A percentile compares a stretch with the other conserved stretches of the same genome.
These are phyloP conservation scores for Dryas octopetala DNA, from an alignment of 306 rosid species.

Conservation along the genomic window DNA sequence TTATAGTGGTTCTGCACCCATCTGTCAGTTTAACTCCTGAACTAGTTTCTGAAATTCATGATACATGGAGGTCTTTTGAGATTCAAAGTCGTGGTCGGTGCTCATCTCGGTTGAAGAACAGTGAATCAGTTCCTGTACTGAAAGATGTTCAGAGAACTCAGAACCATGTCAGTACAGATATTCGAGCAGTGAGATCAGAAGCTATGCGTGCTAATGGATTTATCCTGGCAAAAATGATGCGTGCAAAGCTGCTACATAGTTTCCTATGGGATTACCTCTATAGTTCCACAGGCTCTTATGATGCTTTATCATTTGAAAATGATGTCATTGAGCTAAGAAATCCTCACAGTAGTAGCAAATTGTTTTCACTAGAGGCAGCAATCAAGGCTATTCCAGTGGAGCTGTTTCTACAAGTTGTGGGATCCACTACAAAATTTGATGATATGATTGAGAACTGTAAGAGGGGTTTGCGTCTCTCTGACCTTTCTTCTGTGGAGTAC, in stretches of 20 bases:
- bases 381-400: conserved; percentile 78
- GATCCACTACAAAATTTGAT: conserved; percentile 60
- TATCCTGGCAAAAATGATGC: conserved; percentile 87
- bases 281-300: conserved; percentile 37
- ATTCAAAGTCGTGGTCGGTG: conserved; percentile 52
- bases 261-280: conserved; percentile 78
- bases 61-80: conserved; percentile 70
- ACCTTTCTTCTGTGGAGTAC: conserved; percentile 68
- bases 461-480: conserved; percentile 69
- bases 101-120: conserved; percentile 48
- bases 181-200: conserved; percentile 54
- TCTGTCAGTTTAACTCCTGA: conserved; percentile 62
- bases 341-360: conserved; percentile 62
- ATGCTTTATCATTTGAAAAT: conserved; percentile 40
- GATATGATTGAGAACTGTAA: conserved; percentile 85
- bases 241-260: conserved; percentile 81
- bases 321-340: conserved; percentile 36
- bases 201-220: conserved; percentile 87
- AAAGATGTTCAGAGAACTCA: conserved; percentile 65
- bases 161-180: conserved; percentile 40
- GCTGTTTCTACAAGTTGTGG: conserved; percentile 90
- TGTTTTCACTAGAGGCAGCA: conserved; percentile 65
- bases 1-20: conserved; percentile 72
- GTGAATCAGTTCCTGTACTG: conserved; percentile 60
- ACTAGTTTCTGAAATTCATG: conserved; percentile 73